Conservation (phyloP, 2,329 filamentous ascomycete species). For the Pleochaeta shiraiana region DNA sequence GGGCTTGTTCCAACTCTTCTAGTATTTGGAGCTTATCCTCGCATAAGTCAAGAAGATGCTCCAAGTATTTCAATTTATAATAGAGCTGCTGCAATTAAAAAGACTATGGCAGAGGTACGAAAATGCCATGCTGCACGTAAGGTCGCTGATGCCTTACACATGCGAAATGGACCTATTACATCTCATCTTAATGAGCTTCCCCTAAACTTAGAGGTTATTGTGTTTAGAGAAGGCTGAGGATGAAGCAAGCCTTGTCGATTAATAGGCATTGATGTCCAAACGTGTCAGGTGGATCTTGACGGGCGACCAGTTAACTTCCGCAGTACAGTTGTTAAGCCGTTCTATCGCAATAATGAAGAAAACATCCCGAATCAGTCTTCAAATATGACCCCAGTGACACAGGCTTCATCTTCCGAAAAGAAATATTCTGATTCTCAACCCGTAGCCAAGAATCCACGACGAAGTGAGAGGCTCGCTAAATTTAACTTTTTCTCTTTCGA, state of each 20-base stretch:
- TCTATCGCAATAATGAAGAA: neutral
- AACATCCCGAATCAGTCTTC: too few species aligned
- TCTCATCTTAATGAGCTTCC: neutral
- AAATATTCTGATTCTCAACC: neutral
- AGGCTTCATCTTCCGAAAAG: too few species aligned
- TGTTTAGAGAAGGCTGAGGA: neutral
- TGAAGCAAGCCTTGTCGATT: neutral
- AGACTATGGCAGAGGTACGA: neutral
- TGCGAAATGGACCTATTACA: neutral
- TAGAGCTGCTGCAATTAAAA: neutral
- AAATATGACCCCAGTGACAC: too few species aligned
- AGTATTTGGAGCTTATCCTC: neutral
- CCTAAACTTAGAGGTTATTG: neutral
- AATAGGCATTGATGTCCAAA: neutral
- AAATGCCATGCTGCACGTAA: slow-evolving; percentile 3
- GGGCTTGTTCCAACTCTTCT: too few species aligned
- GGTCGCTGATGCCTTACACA: neutral
- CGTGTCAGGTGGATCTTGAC: neutral
- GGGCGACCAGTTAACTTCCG: neutral
- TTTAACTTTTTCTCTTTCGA: too few species aligned
- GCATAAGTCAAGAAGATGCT: neutral
- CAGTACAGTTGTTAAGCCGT: neutral
- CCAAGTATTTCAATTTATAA: neutral
- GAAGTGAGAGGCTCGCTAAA: neutral
- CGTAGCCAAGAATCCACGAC: neutral